Percentiles rank a stretch among this genome's conserved stretches.
Evolutionary conservation across 345 rosid species (phyloP).

Genomic region (Odontarrhena argentea): DNA sequence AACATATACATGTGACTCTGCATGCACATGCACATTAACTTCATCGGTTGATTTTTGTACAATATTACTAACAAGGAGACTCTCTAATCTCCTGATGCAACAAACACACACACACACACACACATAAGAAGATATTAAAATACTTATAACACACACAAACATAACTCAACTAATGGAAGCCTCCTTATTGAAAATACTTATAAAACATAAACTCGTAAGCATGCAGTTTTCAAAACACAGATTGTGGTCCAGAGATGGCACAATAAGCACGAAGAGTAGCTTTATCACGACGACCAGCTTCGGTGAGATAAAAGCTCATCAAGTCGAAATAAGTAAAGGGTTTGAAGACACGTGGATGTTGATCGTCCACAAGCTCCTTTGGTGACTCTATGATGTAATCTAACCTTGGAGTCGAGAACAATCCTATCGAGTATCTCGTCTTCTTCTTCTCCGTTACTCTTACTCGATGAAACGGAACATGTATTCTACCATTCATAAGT

Average conservation of each 20-base stretch:
- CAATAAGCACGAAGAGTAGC: not conserved
- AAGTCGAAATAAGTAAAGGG: constrained; percentile 21
- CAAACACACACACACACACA: too few species aligned
- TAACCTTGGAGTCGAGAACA: constrained; percentile 12
- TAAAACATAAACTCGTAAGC: too few species aligned
- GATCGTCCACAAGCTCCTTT: constrained; percentile 33
- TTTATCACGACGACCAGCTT: constrained; percentile 10
- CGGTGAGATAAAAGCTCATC: constrained; percentile 14
- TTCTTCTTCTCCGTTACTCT: constrained; percentile 33
- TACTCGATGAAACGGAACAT: constrained; percentile 24
- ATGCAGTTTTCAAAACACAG: too few species aligned
- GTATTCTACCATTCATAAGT: constrained; percentile 28
- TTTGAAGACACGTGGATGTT: constrained; percentile 29
- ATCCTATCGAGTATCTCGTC: constrained; percentile 26
- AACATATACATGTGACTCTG: too few species aligned
- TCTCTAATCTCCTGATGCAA: too few species aligned
- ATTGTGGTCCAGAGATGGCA: not conserved
- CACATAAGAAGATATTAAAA: too few species aligned
- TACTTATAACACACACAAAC: too few species aligned
- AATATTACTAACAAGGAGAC: too few species aligned
- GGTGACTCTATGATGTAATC: constrained; percentile 18
- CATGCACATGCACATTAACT: too few species aligned
- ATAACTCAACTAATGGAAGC: too few species aligned
- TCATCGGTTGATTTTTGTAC: too few species aligned
- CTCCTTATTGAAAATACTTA: too few species aligned